Percentiles rank a stretch among this genome's conserved stretches.
These are phyloP conservation scores for Trichomonascaceae sp. DNA, from an alignment of 1,139 yeast genomes.

Conservation along the genomic window DNA sequence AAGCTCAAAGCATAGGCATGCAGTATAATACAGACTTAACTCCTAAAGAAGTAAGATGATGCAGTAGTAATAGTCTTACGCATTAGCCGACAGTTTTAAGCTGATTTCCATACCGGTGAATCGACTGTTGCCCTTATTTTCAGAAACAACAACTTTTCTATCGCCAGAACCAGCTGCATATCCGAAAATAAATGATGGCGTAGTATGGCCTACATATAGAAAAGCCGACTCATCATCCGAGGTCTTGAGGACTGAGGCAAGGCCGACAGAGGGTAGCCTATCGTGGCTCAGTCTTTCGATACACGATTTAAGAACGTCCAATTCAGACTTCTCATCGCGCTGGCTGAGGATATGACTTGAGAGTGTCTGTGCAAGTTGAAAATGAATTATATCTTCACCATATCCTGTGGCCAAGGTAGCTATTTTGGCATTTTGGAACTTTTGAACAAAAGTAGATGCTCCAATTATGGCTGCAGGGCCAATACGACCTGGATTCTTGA, in stretches of 20 bases:
- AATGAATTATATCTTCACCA: conserved; percentile 34
- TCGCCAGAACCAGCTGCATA: background rate
- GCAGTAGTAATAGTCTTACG: background rate
- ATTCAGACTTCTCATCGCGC: background rate
- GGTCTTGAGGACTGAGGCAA: background rate
- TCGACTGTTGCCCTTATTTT: background rate
- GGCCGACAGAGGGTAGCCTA: background rate
- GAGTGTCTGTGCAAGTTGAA: conserved; percentile 21
- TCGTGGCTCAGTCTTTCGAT: background rate
- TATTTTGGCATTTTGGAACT: background rate
- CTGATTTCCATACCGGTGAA: conserved; percentile 4
- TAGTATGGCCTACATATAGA: conserved; percentile 1
- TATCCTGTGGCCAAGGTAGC: conserved; percentile 31
- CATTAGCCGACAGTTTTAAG: background rate
- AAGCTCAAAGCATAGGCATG: background rate
- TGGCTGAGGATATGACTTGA: background rate
- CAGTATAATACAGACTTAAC: background rate
- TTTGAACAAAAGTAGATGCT: conserved; percentile 25
- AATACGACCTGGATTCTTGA: conserved; percentile 34
- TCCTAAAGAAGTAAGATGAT: no score
- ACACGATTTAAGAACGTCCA: background rate
- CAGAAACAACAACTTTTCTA: background rate
- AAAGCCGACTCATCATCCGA: background rate
- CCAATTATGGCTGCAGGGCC: conserved; percentile 39
- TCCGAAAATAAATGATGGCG: conserved; percentile 3